Evolutionary conservation across 257 asterid species (phyloP), one percentile per base, ranked within the genome.

Genomic region (Primulina eburnea): DNA sequence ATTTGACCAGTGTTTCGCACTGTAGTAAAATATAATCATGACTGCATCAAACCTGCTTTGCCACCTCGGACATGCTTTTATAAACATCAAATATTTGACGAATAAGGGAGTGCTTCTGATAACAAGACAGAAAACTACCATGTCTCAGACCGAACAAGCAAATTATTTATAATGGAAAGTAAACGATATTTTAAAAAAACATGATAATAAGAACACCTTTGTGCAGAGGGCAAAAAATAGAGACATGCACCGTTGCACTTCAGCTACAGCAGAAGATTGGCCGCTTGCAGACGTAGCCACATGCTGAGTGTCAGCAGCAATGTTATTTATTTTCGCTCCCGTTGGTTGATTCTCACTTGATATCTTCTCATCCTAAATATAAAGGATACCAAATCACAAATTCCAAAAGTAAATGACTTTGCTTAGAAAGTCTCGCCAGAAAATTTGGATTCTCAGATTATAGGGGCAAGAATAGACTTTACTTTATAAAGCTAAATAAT

Each of bases 141-240:
- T 72, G 50, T 35, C 60, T 26, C 29, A 10, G 43, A 52, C 61
- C 33, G 12, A 20, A 78, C 60, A n/a, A 24, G 64, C 21, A 10
- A 69, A 69, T 28, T 61, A 69, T 62, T 63, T 76, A 67, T 58
- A 32, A 29, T 16, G 43, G 58, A 74, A 58, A 71, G 61, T 56
- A 77, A 72, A 52, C 59, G 63, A 30, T 63, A 64, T 43, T 33
- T 28, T 0, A 14, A 47, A 43, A 72, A 43, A 18, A 38, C 33
- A 61, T 17, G 26, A n/a, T 40, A 69, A 38, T 17, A 58, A 63
- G 60, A 52, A 50, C 70, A 94, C 99, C 99, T 94, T 94, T 69
- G 99, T 94, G 76, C 99, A 94, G 71, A 94, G 82, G 12, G 99
- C 99, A 69, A 94, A 94, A 81, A 89, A 94, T 30, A 94, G 87